Base-by-base conservation (phyloP, 768 basidiomycete species). In the Boletus barrowsii region DNA sequence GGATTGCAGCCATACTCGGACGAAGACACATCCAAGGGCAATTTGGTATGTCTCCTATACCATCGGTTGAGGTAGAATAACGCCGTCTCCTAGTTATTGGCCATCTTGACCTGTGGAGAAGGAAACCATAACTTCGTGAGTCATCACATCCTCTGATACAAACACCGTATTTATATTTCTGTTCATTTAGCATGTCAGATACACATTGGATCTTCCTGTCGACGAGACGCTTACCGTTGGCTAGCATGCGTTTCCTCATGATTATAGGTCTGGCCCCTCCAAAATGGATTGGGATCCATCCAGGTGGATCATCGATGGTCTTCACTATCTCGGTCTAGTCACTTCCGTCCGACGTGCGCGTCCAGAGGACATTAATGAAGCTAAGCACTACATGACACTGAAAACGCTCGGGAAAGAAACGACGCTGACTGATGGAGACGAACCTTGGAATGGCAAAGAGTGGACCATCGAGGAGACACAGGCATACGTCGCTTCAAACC, bases 111-210 rank as follows among this genome's bases (percentile, higher is more conserved):
- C 9, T 32, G 56, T 18, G 56, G 56, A 30, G 54, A 57, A 10
- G 56, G 56, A 50, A 49, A 57, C 55, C 56, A 57, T 10, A 57
- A 57, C 30, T 57, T 57, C 29, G 56, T 57, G 47, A 37, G 55
- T 56, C 2, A 13, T 33, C 39, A 13, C 18, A 26, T 0, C 18
- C 1, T 15, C 29, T 22, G 4, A 3, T 35, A 6, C 29, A 18
- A 18, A 9, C 3, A n/a, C 2, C 20, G 1, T 35, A 3, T 15
- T 55, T 0, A 49, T n/a, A n/a, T n/a, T 13, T 22, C 37, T 43
- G 42, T n/a, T 36, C 9, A 18, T 48, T 24, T 20, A 57, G 56
- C 55, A 57, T 26, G 56, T 57, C 14, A 57, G 56, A 44, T 10
- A 20, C 20, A 42, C 10, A 4, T 39, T 11, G n/a, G 10, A n/a